Evolutionary conservation across 345 rosid species (phyloP), one percentile per base, ranked within the genome.

Genomic region (Trapa incisa): DNA sequence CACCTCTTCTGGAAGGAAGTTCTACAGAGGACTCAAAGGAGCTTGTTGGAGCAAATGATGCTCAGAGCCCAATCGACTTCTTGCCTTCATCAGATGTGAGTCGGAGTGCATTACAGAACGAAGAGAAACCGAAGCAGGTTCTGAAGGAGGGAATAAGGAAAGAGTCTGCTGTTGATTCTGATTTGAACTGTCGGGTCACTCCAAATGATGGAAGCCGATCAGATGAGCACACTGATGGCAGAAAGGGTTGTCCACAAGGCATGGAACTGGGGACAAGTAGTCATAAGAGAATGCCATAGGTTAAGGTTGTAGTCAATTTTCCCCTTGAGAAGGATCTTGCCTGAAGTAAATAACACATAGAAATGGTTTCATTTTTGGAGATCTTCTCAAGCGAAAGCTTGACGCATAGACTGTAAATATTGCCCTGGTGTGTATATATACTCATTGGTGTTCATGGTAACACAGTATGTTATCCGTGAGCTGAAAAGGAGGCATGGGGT

Each of bases 31-130:
- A 39, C 54, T 50, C 33, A 9, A 41, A 6, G 72, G 63, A 29
- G 67, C 14, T 42, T 4, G 67, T 14, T 29, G 65, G 33, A 11
- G 61, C 74, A 39, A 61, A 33, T 22, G 70, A 66, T 58, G 65
- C 52, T 35, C 63, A 32, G 38, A 58, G 15, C 63, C 63, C 63
- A 12, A 1, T 35, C 63, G 13, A 32, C 38, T 58, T 14, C 63
- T 0, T 33, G 38, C 37, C 63, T 58, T 38, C 38, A 32, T 32
- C 38, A 2, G 63, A 58, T 58, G 37, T 8, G 37, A 32, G 63
- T 58, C 2, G 5, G 16, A 58, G 15, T 35, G 38, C 38, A 58
- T 15, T 32, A 15, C 38, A 58, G 63, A 58, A 32, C 38, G 63
- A 58, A 35, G 63, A 58, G 38, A 32, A 58, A 32, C 38, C 37